Conservation (phyloP, 106 monocot species). For the Apostasia ramifera region DNA sequence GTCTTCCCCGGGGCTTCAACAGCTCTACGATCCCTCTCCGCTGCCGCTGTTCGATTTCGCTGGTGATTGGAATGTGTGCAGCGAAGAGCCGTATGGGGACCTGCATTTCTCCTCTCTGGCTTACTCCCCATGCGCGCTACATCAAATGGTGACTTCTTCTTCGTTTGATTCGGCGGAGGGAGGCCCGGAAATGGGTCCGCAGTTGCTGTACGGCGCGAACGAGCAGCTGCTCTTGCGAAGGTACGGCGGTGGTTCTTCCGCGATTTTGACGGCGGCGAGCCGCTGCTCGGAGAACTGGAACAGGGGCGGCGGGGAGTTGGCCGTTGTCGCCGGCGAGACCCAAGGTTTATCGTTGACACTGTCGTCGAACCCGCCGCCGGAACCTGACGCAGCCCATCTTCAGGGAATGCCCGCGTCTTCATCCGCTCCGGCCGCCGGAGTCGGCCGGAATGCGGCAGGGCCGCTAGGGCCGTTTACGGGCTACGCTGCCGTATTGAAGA, state of each 20-base stretch:
- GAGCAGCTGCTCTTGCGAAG: slow-evolving; percentile 22
- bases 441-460: slow-evolving; percentile 12
- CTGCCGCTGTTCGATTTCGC: too few relatives aligned
- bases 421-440: background rate
- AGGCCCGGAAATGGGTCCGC: background rate
- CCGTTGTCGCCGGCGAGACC: background rate
- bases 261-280: background rate
- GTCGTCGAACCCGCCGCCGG: slow-evolving; percentile 22
- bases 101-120: slow-evolving; percentile 7
- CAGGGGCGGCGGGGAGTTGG: background rate
- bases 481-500: slow-evolving; percentile 52
- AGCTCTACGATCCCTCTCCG: background rate
- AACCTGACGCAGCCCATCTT: background rate
- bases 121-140: slow-evolving; percentile 5
- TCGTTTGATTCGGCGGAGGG: background rate
- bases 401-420: background rate
- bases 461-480: slow-evolving; percentile 66
- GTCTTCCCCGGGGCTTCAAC: background rate
- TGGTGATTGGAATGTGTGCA: background rate
- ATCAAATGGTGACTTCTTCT: slow-evolving; percentile 8
- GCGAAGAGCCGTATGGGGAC: background rate
- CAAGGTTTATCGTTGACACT: slow-evolving; percentile 33
- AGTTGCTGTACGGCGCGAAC: slow-evolving; percentile 11
- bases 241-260: background rate
- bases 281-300: background rate